Conservation (phyloP, 2,329 filamentous ascomycete genomes). For the Scedosporium dehoogii region DNA sequence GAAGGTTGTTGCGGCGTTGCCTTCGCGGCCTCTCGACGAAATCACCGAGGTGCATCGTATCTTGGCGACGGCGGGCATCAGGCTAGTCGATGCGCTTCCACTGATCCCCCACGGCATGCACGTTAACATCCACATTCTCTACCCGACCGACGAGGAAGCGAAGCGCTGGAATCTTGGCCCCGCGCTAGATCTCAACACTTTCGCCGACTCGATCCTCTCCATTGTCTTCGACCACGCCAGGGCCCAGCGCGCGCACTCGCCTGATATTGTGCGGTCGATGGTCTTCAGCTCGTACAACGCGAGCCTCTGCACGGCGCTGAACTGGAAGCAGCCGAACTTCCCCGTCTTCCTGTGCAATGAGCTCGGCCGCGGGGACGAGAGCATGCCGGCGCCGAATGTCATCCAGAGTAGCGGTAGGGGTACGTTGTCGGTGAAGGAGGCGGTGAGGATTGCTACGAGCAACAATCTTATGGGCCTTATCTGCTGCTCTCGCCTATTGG, state of each 20-base stretch:
- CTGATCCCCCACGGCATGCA: constrained; percentile 72
- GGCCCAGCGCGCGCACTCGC: constrained; percentile 49
- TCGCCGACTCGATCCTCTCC: constrained; percentile 72
- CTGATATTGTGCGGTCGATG: constrained; percentile 71
- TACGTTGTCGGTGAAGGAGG: constrained; percentile 85
- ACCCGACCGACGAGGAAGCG: constrained; percentile 70
- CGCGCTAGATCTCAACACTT: constrained; percentile 72
- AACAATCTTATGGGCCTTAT: constrained; percentile 99
- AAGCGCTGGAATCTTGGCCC: constrained; percentile 59
- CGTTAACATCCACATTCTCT: constrained; percentile 85
- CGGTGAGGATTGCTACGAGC: constrained; percentile 80
- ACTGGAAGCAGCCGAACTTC: constrained; percentile 99
- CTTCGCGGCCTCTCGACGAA: constrained; percentile 36
- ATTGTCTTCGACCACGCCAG: constrained; percentile 90
- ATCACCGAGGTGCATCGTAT: constrained; percentile 61
- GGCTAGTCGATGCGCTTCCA: constrained; percentile 65
- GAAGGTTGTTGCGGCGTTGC: constrained; percentile 31
- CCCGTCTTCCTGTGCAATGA: constrained; percentile 94
- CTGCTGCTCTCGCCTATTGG: constrained; percentile 76
- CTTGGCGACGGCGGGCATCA: constrained; percentile 67
- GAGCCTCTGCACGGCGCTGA: constrained; percentile 82
- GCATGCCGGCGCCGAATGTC: constrained; percentile 24
- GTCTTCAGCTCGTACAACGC: constrained; percentile 92
- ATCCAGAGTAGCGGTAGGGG: constrained; percentile 54
- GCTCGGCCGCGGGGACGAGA: constrained; percentile 52